phyloP scores from a whole-genome alignment of 495 filamentous ascomycete species.

The Xylaria cubensis region DNA sequence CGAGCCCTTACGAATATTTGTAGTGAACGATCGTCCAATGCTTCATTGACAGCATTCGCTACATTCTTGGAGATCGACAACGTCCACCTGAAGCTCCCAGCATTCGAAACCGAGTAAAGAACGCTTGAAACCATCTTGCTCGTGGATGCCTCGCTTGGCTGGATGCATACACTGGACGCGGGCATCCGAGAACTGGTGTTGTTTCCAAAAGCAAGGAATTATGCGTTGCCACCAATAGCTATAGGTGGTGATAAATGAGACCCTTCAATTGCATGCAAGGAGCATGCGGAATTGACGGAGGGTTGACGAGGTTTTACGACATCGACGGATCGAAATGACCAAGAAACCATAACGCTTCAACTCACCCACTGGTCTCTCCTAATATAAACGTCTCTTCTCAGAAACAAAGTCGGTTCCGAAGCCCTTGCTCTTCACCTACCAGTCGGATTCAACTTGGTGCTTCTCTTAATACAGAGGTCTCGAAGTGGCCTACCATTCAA shows the following conservation, averaged over 20 bases:
- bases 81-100: not conserved
- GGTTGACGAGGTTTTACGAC: conserved; percentile 23
- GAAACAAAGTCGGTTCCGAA: conserved; percentile 2
- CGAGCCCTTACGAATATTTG: not conserved
- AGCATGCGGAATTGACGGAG: conserved; percentile 10
- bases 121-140: not conserved
- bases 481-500: not conserved
- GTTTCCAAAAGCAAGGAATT: conserved; percentile 7
- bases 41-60: not conserved
- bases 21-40: not conserved
- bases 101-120: not conserved
- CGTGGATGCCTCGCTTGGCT: conserved; percentile 1
- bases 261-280: not conserved
- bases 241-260: conserved; percentile 1
- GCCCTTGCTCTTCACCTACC: not conserved
- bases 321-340: conserved; percentile 25
- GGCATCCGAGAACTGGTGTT: conserved; percentile 1
- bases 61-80: conserved; percentile 1
- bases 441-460: not conserved
- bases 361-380: conserved; percentile 2
- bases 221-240: conserved; percentile 5
- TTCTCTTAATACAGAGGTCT: not conserved
- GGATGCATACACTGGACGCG: conserved; percentile 1
- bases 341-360: conserved; percentile 16
- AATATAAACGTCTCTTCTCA: not conserved